Percentiles rank a stretch among this genome's conserved stretches.
Evolutionary conservation across 768 basidiomycete genomes (phyloP).

Genomic region (Phlegmacium glaucopus): DNA sequence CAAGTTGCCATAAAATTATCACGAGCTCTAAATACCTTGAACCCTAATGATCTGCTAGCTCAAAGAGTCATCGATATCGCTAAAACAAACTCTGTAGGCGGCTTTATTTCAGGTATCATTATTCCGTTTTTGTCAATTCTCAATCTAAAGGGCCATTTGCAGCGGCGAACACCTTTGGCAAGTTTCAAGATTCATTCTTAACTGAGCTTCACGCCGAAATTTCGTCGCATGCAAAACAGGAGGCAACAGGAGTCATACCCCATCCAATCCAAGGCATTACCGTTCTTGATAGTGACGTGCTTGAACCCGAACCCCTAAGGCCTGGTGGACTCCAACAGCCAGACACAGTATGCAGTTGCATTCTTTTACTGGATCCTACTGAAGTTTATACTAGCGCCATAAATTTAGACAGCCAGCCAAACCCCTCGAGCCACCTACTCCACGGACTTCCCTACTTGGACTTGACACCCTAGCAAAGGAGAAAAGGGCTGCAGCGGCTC

Average conservation of each 20-base stretch:
- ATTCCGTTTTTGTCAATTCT: not conserved
- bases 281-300: slow-evolving; percentile 75
- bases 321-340: slow-evolving; percentile 74
- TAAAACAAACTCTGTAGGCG: slow-evolving; percentile 57
- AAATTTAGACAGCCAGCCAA: slow-evolving; percentile 76
- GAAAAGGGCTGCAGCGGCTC: slow-evolving; percentile 65
- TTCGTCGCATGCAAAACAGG: slow-evolving; percentile 64
- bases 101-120: slow-evolving; percentile 63
- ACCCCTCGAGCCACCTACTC: slow-evolving; percentile 73
- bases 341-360: slow-evolving; percentile 46
- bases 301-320: slow-evolving; percentile 75
- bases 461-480: slow-evolving; percentile 86
- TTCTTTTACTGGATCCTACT: not conserved
- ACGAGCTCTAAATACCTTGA: slow-evolving; percentile 71
- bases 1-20: slow-evolving; percentile 78
- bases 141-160: not conserved
- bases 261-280: slow-evolving; percentile 74
- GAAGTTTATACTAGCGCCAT: slow-evolving; percentile 51
- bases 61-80: slow-evolving; percentile 79
- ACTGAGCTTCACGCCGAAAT: slow-evolving; percentile 79
- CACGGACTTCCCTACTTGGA: slow-evolving; percentile 77
- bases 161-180: slow-evolving; percentile 83
- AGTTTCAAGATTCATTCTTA: slow-evolving; percentile 78
- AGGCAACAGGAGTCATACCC: slow-evolving; percentile 48
- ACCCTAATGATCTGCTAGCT: slow-evolving; percentile 83